Base-by-base conservation (phyloP, 176 grass and related monocot genomes). In the Carex pumila region DNA sequence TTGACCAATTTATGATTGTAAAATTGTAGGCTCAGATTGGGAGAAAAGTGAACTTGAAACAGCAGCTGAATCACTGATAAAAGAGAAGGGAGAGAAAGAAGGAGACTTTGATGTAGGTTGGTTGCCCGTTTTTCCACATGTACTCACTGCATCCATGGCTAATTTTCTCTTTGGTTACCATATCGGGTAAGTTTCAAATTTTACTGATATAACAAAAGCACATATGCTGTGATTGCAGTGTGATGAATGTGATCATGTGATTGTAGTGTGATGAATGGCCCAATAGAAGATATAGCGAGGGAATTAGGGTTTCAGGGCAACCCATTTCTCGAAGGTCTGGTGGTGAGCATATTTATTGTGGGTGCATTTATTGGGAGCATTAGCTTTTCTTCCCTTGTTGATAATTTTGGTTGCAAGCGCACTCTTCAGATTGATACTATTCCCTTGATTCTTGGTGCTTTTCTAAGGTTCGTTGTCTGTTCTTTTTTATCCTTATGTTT, bases 271-370 rank as follows among this genome's bases (percentile, higher is more conserved):
- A 99, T 99, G 96, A 99, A 99, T 77, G 93, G 96, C 50, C 96
- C 96, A 30, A 99, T 99, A 85, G 91, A 95, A 84, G 93, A 92
- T 89, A 93, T 99, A 58, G 93, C 96, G 41, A 83, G 52, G 34
- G 93, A 95, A 57, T 91, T 99, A 91, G 91, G 89, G 74, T 95
- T 99, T 90, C 84, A 99, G 85, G 96, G 96, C 81, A 94, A 95
- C 86, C 84, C 96, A 0, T 88, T 99, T 89, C 90, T 99, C 8
- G 86, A 99, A 95, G 96, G 96, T 81, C 89, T 95, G 54, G 93
- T 95, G 65, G 96, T 99, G 65, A 99, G 96, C 89, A 99, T 99
- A 85, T 99, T 99, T 61, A 99, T 99, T 47, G 91, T 95, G 59
- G 93, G 91, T 36, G 91, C 93, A 85, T 99, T 95, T 90, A 83